Evolutionary conservation across 768 basidiomycete genomes (phyloP), one percentile per base, ranked within the genome.

Genomic region (Ephemerocybe angulata): DNA sequence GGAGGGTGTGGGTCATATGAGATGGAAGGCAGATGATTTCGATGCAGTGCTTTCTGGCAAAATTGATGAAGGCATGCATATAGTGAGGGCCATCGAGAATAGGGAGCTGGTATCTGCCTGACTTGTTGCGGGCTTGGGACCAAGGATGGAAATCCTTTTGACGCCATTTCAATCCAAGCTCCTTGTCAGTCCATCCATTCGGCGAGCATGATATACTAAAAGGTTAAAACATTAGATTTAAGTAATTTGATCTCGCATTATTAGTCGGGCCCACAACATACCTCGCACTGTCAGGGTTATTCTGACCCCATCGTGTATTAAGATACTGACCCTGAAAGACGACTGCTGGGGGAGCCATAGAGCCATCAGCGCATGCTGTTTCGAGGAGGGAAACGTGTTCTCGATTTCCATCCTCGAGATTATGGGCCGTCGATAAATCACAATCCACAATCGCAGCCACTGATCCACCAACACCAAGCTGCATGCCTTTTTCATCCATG

Each of bases 371-470:
- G 49, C 70, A 75, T 4, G 77, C 60, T 49, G 68, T 66, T 58
- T 81, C 76, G 35, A 82, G 72, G 24, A 80, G 62, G 0, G 78
- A 81, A 13, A 81, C 71, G 1, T 78, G 67, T 57, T 81, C 74
- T 2, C 72, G 59, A 53, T 73, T 71, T 1, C 65, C 60, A 46
- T 70, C 62, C 52, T 72, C 67, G 56, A 73, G 57, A 42, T 70
- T 66, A 29, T 70, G 70, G 24, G 65, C 61, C 52, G 68, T 69
- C 40, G 67, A 52, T 46, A 61, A 61, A 28, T 57, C 52, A 1
- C 52, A 55, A 35, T 66, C 65, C 28, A 63, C 49, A n/a, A 66
- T 60, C 3, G 63, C 65, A 21, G 51, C 28, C 25, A 63, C 35
- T 17, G 31, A 41, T n/a, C 52, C 50, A 24, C 64, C 64, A 41